phyloP scores from a whole-genome alignment of 2,329 filamentous ascomycete species.

The Davidsoniella neocaledoniae region DNA sequence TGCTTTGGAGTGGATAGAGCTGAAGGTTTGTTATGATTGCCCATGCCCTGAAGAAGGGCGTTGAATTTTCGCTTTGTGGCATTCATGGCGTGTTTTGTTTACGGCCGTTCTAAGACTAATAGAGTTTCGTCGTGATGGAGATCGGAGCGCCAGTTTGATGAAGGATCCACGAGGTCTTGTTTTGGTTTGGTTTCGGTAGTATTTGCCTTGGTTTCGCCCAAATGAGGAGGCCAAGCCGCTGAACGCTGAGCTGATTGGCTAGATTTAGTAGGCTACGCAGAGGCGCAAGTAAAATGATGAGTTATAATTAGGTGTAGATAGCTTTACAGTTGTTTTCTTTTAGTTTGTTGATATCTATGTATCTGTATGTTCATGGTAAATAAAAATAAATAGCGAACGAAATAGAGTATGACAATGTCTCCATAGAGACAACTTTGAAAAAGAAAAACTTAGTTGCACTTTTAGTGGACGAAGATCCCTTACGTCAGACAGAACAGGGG shows the following conservation, averaged over 20 bases:
- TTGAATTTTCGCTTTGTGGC: constrained; percentile 76
- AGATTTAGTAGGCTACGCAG: neutral
- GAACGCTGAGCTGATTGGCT: neutral
- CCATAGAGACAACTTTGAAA: too few relatives aligned
- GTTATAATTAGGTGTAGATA: too few relatives aligned
- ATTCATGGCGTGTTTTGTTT: constrained; percentile 35
- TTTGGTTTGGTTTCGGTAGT: constrained; percentile 8
- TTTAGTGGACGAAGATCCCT: too few relatives aligned
- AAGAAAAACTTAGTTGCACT: too few relatives aligned
- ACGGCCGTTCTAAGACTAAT: neutral
- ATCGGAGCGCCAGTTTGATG: neutral
- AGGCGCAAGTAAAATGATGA: too few relatives aligned
- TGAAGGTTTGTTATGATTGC: constrained; percentile 19
- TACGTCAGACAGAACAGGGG: too few relatives aligned
- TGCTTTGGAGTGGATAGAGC: constrained; percentile 6
- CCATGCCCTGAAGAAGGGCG: constrained; percentile 50
- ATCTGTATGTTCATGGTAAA: too few relatives aligned
- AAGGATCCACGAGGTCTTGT: constrained; percentile 9
- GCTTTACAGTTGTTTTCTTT: too few relatives aligned
- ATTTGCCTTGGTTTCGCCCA: neutral
- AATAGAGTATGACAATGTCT: too few relatives aligned
- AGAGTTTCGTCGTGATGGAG: neutral
- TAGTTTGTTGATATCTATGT: too few relatives aligned
- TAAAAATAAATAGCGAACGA: too few relatives aligned
- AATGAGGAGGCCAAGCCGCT: neutral